Evolutionary conservation across 768 basidiomycete species (phyloP), one percentile per base, ranked within the genome.

Genomic region (Lactarius tabidus): DNA sequence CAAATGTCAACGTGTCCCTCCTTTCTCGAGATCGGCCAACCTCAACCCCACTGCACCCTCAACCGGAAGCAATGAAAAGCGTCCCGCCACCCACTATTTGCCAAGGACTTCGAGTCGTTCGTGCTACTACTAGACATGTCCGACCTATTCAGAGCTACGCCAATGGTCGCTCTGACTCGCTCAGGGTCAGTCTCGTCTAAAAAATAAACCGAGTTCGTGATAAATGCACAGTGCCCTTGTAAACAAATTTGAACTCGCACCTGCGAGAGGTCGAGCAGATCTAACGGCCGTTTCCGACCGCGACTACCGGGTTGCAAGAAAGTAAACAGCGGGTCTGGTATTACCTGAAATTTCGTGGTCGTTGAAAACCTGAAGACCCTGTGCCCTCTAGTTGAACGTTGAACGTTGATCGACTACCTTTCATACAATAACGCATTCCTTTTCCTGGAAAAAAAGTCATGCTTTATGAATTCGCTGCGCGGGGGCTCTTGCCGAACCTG

Each of bases 201-300:
- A 35, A 98, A 81, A 78, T 98, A 98, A 5, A 95, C 96, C 51
- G 95, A 98, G 76, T 98, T 95, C 38, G 97, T 96, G 73, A 93
- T 95, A 76, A 98, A 98, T 14, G 95, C 96, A 74, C 95, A 96
- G 75, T 98, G 96, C 96, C 97, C 97, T 29, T 98, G 95, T 33
- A 33, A 33, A 33, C 33, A 63, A 90, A 84, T 72, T 84, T 90
- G 75, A 95, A 93, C 72, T 95, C 93, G 73, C 89, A 94, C 70
- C 86, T 88, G 14, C 83, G 82, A 29, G 88, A 89, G 67, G 97
- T 90, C 1, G 92, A 91, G 96, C 96, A 98, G 67, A 98, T 92
- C 76, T 95, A n/a, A n/a, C n/a, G n/a, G n/a, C 96, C 69, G 98
- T 89, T 7, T 93, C 97, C 15, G 93, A 94, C 74, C 98, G 96